Conservation (phyloP, 2,329 filamentous ascomycete genomes). For the Chaetomium sp. region DNA sequence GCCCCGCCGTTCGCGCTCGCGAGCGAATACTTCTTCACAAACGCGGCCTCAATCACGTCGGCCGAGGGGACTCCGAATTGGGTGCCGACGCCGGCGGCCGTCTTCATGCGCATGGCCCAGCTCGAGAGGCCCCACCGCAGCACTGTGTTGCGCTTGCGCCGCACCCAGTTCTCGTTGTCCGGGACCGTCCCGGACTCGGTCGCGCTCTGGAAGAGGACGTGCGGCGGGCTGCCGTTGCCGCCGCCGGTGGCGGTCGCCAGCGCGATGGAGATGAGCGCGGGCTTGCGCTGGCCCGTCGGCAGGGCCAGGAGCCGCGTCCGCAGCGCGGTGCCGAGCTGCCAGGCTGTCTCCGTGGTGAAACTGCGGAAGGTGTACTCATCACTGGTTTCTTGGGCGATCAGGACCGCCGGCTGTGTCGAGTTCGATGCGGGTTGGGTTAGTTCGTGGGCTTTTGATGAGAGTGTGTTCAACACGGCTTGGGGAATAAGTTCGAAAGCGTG, state of each 20-base stretch:
- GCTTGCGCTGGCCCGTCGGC: conserved; percentile 8
- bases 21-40: conserved; percentile 13
- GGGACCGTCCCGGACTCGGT: conserved; percentile 13
- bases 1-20: conserved; percentile 14
- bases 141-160: conserved; percentile 20
- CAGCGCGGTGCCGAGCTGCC: conserved; percentile 17
- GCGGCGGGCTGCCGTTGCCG: conserved; percentile 5
- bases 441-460: not conserved
- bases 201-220: conserved; percentile 16
- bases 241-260: not conserved
- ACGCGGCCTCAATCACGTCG: conserved; percentile 10
- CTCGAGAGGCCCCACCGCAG: conserved; percentile 14
- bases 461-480: not conserved
- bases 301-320: conserved; percentile 9
- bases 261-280: conserved; percentile 14
- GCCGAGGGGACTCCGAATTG: too few species aligned
- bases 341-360: conserved; percentile 15
- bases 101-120: conserved; percentile 17
- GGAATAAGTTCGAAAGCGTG: too few species aligned
- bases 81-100: not conserved
- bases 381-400: conserved; percentile 15
- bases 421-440: not conserved
- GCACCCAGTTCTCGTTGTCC: conserved; percentile 20
- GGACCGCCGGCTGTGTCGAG: conserved; percentile 8
- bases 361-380: conserved; percentile 11